Base-by-base conservation (phyloP, 1,284 basidiomycete genomes). In the Sphagnurus paluster region DNA sequence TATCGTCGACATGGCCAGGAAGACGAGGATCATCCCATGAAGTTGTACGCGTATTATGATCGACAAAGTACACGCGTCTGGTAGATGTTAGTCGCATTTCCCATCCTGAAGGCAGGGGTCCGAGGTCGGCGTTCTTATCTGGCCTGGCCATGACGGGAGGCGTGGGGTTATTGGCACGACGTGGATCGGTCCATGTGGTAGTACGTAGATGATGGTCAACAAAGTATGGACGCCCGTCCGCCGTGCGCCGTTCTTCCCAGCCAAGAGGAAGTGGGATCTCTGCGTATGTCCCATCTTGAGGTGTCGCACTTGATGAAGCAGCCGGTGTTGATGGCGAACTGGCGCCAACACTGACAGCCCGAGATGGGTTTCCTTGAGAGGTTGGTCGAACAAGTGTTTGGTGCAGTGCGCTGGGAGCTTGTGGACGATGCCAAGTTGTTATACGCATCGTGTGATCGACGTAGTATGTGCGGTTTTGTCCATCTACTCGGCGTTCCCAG, bases 121-220 rank as follows among this genome's bases (percentile, higher is more conserved):
- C 97, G 3, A 99, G 84, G 63, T 96, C 93, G 23, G 87, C 83
- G 56, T 92, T 95, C 13, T 88, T 84, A 56, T 87, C 81, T 17
- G 85, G 87, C 61, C 88, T 86, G 19, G 90, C 55, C 30, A 63
- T 53, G 9, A 62, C 61, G 4, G 64, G 57, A 7, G 63, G 58
- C 25, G 64, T 51, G 78, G 85, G 66, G 79, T 85, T 56, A 47
- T 84, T 85, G 38, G 87, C 76, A 17, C 93, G 86, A 30, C 96
- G 85, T 3, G 97, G 97, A 66, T 99, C 97, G 24, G 93, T 93
- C 96, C 96, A 99, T 17, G 96, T 98, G 13, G 96, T 98, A 26
- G 94, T 97, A 20, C 97, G 84, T 0, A 93, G 94, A 64, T 92
- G 92, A 72, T 97, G 93, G 62, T 96, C 92, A 39, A 99, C 95